These are phyloP conservation scores for Saururus chinensis DNA, from an alignment of 164 flowering plant species.

Conservation along the genomic window DNA sequence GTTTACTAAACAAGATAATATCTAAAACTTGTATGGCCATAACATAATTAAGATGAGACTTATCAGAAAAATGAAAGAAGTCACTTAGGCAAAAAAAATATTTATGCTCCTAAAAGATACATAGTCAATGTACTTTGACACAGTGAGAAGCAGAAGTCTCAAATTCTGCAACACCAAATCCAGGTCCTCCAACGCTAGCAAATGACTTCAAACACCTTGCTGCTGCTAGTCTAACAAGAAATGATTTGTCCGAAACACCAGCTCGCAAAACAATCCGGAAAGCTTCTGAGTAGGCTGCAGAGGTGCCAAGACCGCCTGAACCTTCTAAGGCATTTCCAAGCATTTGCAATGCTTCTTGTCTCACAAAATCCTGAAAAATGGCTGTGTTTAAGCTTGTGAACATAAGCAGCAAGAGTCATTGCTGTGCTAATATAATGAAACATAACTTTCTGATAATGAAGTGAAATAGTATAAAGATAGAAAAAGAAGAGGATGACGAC, in stretches of 20 bases:
- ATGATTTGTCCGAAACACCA: conserved; percentile 76
- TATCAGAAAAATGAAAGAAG: not conserved
- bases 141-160: conserved; percentile 71
- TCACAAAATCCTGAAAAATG: conserved; percentile 68
- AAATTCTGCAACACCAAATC: conserved; percentile 72
- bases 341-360: conserved; percentile 86
- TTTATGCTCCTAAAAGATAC: not conserved
- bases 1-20: not conserved
- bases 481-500: no score
- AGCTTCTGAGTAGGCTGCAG: conserved; percentile 79
- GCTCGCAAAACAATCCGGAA: conserved; percentile 66
- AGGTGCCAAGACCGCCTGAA: conserved; percentile 68
- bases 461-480: no score
- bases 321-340: conserved; percentile 97
- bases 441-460: no score
- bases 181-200: conserved; percentile 90
- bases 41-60: no score
- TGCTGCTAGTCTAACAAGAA: conserved; percentile 77
- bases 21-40: not conserved
- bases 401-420: not conserved
- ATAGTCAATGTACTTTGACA: conserved; percentile 56
- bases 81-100: not conserved
- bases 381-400: not conserved
- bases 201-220: conserved; percentile 91
- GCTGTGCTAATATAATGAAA: no score